Conservation (phyloP, 768 basidiomycete species). For the Dioszegia crocea region DNA sequence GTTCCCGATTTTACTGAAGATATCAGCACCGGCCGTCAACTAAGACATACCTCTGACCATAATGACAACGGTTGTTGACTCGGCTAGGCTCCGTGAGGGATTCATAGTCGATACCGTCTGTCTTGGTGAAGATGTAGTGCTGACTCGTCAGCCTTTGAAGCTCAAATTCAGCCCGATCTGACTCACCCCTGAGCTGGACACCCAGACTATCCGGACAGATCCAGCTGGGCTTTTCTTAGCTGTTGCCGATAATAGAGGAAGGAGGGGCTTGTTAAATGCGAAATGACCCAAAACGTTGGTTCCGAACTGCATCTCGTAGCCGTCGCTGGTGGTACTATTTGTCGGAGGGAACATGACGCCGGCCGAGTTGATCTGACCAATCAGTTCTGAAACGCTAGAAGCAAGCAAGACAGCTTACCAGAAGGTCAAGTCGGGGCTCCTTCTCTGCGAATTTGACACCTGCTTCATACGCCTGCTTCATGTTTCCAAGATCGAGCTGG, state of each 20-base stretch:
- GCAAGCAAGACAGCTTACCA: constrained; percentile 20
- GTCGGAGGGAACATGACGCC: neutral
- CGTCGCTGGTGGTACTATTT: constrained; percentile 25
- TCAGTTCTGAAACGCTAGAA: constrained; percentile 7
- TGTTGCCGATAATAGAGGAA: neutral
- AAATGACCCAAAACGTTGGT: constrained; percentile 25
- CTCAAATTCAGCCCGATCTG: neutral
- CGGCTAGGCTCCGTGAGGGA: neutral
- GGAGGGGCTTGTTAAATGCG: neutral
- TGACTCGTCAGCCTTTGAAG: neutral
- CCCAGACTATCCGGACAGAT: neutral
- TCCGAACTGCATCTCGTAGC: constrained; percentile 38
- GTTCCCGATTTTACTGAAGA: neutral
- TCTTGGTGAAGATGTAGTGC: neutral
- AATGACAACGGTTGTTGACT: neutral
- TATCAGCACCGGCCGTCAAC: neutral
- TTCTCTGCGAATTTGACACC: constrained; percentile 17
- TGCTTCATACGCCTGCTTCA: constrained; percentile 20
- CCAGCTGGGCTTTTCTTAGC: neutral
- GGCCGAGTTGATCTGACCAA: constrained; percentile 13
- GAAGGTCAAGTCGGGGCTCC: constrained; percentile 21
- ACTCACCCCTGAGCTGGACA: neutral
- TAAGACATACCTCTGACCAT: neutral
- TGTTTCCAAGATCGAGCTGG: constrained; percentile 33
- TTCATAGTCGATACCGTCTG: neutral